A percentile compares a stretch with the other conserved stretches of the same genome.
Conservation (phyloP, 2,329 filamentous ascomycete genomes). For the Aureobasidium sp. region DNA sequence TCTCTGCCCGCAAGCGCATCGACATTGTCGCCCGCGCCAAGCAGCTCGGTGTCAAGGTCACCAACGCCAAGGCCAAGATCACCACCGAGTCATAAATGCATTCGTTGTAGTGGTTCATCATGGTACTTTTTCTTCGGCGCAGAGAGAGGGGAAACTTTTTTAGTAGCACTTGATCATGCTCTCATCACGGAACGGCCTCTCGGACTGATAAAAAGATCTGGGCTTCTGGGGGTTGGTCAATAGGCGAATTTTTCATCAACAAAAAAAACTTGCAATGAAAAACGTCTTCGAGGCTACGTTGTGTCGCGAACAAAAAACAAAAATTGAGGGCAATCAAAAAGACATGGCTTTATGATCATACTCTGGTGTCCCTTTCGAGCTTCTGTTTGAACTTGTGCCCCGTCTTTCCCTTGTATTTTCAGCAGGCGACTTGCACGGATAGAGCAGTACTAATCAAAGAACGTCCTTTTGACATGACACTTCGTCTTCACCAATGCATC, state of each 20-base stretch:
- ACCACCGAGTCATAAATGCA: constrained; percentile 69
- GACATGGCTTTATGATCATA: constrained; percentile 12
- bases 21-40: constrained; percentile 96
- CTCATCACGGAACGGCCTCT: constrained; percentile 3
- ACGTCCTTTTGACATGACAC: too few species aligned
- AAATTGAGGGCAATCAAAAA: constrained; percentile 7
- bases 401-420: neutral
- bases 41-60: constrained; percentile 99
- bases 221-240: constrained; percentile 8
- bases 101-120: constrained; percentile 8
- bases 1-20: constrained; percentile 97
- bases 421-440: neutral
- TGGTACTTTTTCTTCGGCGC: constrained; percentile 4
- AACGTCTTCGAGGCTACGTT: constrained; percentile 11
- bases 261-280: constrained; percentile 10
- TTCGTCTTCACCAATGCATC: neutral
- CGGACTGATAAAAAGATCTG: constrained; percentile 2
- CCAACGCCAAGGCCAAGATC: constrained; percentile 98
- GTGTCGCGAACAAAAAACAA: constrained; percentile 7
- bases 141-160: neutral
- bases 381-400: neutral
- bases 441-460: neutral
- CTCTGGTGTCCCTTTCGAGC: neutral
- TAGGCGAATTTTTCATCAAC: constrained; percentile 10
- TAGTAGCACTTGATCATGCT: constrained; percentile 8